Evolutionary conservation across 352 stramenopile genomes (phyloP), one percentile per base, ranked within the genome.

Genomic region (Phytophthora ohioensis): DNA sequence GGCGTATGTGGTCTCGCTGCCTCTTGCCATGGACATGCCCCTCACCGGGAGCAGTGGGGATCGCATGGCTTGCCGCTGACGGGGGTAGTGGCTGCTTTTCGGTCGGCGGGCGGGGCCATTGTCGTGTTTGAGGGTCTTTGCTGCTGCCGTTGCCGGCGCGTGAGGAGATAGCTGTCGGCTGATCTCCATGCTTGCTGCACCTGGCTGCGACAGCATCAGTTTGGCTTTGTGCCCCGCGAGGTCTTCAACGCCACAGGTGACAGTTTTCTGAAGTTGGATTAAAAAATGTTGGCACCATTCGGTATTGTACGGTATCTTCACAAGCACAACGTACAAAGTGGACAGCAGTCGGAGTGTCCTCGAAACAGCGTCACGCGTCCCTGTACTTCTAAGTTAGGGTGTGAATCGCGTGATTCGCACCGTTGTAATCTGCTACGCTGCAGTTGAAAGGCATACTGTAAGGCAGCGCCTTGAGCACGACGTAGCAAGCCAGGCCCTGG

Each of bases 11-110:
- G 36, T 69, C 8, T 60, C 49, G 4, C 35, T 57, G 8, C 52
- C 49, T 36, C 36, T 56, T 27, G 53, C 45, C 59, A 74, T 65
- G 46, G 51, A 21, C 52, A 74, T 54, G 8, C 59, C 56, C 15
- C 41, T 52, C 48, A 74, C 60, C 9, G 67, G 67, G 30, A 70
- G 67, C 46, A 66, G n/a, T 0, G 58, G 45, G 1, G 58, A 45
- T 9, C 57, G 38, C 53, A 57, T 55, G 9, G 58, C 47, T 13
- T 64, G 52, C 8, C 59, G 51, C 12, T 65, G 47, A 15, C 52
- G 53, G 4, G 39, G 46, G 21, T 64, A 64, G 21, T 15, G 45
- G 11, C 53, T 57, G 27, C 43, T 52, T 3, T 32, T 5, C 45
- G 43, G 45, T 27, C 36, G 59, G 6, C 21, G 51, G 5, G 35